phyloP scores from a whole-genome alignment of 768 basidiomycete genomes.

The Tricholoma terreum region DNA sequence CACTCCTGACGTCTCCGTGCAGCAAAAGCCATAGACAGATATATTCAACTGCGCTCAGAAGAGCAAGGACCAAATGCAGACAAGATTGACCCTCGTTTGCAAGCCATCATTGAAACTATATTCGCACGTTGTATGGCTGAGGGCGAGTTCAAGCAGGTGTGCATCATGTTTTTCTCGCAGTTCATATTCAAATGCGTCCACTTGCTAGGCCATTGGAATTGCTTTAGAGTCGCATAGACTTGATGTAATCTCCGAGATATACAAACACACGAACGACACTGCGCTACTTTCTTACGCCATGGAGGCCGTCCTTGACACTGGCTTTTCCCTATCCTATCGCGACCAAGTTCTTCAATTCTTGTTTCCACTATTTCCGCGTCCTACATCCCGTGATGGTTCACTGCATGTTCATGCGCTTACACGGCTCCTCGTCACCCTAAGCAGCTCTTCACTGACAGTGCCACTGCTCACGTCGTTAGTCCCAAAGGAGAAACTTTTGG shows the following conservation, averaged over 20 bases:
- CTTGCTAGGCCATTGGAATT: constrained; percentile 81
- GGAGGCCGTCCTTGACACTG: constrained; percentile 87
- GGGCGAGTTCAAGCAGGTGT: constrained; percentile 87
- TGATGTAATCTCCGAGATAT: constrained; percentile 81
- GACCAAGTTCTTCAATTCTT: constrained; percentile 77
- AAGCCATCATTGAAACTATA: constrained; percentile 85
- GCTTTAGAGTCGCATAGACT: constrained; percentile 89
- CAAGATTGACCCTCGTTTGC: constrained; percentile 77
- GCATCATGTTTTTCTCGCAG: constrained; percentile 16
- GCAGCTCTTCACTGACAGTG: constrained; percentile 75
- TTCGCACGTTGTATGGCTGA: constrained; percentile 83
- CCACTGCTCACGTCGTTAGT: constrained; percentile 72
- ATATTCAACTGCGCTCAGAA: constrained; percentile 67
- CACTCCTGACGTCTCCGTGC: constrained; percentile 5
- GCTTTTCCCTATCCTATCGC: constrained; percentile 82
- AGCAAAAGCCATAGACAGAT: constrained; percentile 97
- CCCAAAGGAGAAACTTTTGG: constrained; percentile 67
- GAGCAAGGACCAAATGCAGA: constrained; percentile 49
- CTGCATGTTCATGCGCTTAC: constrained; percentile 80
- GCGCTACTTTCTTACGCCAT: constrained; percentile 86
- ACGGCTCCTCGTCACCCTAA: constrained; percentile 85
- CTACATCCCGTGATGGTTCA: constrained; percentile 66
- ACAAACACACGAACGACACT: constrained; percentile 69
- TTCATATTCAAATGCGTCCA: neutral
- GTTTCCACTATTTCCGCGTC: constrained; percentile 82